These are phyloP conservation scores for Didymella sp. DNA, from an alignment of 2,329 filamentous ascomycete species.

Conservation along the genomic window DNA sequence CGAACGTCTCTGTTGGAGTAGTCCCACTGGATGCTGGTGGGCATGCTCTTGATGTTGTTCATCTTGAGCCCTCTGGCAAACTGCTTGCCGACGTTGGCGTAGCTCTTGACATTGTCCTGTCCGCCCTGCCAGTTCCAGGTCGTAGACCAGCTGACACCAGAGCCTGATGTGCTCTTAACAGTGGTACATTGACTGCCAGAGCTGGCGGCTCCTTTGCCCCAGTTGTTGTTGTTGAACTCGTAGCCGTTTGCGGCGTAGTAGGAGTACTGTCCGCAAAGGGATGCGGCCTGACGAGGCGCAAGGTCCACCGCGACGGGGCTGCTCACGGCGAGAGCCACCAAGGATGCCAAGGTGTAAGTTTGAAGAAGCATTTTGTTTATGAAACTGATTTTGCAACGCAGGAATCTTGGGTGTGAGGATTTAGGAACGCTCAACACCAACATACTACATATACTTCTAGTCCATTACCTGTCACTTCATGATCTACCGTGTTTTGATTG, in stretches of 20 bases:
- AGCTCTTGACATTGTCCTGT: conserved; percentile 36
- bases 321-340: conserved; percentile 5
- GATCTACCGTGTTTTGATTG: neutral
- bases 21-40: conserved; percentile 27
- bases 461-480: neutral
- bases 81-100: conserved; percentile 30
- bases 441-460: neutral
- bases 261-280: conserved; percentile 30
- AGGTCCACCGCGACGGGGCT: conserved; percentile 2
- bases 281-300: conserved; percentile 14
- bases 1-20: conserved; percentile 27
- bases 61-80: conserved; percentile 25
- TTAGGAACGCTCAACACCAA: neutral
- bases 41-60: conserved; percentile 29
- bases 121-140: conserved; percentile 31
- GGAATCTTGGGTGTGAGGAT: neutral
- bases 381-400: neutral
- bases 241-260: conserved; percentile 33
- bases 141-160: conserved; percentile 27
- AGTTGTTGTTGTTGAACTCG: conserved; percentile 34
- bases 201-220: conserved; percentile 27
- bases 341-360: neutral
- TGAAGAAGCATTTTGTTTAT: conserved; percentile 14
- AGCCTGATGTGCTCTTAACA: conserved; percentile 23
- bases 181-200: conserved; percentile 33